Evolutionary conservation across 768 basidiomycete species (phyloP).

Genomic region (Tubosaeta sp.): DNA sequence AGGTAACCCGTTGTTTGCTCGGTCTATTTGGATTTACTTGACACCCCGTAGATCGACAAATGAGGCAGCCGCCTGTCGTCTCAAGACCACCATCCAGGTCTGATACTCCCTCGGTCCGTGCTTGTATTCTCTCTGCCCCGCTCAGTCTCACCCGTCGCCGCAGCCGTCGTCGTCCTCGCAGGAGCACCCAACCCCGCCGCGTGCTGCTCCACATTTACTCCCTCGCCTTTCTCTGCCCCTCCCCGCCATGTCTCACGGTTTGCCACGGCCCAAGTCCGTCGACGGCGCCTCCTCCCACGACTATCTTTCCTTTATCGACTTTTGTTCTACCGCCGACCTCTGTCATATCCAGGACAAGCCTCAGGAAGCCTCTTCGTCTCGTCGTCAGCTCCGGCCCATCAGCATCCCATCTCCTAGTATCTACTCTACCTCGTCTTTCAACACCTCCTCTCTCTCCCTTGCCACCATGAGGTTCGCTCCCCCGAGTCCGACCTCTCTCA

Average conservation of each 20-base stretch:
- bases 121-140: slow-evolving; percentile 1
- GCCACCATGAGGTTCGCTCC: slow-evolving; percentile 32
- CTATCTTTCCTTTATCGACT: slow-evolving; percentile 45
- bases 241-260: slow-evolving; percentile 16
- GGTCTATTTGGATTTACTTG: not conserved
- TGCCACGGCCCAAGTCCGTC: slow-evolving; percentile 18
- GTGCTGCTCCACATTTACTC: slow-evolving; percentile 22
- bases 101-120: slow-evolving; percentile 23
- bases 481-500: slow-evolving; percentile 20
- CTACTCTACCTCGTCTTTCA: slow-evolving; percentile 13
- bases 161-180: slow-evolving; percentile 28
- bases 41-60: slow-evolving; percentile 14
- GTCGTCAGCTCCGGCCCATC: slow-evolving; percentile 15
- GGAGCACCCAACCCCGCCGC: slow-evolving; percentile 35
- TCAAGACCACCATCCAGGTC: slow-evolving; percentile 13
- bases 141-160: slow-evolving; percentile 13
- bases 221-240: slow-evolving; percentile 22
- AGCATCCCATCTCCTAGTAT: slow-evolving; percentile 16
- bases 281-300: slow-evolving; percentile 29
- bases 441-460: slow-evolving; percentile 22
- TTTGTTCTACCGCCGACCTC: slow-evolving; percentile 25
- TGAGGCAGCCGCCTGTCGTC: slow-evolving; percentile 10
- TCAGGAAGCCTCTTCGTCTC: slow-evolving; percentile 5
- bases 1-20: slow-evolving; percentile 16
- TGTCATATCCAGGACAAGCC: slow-evolving; percentile 2